Percentiles rank a stretch among this genome's conserved stretches.
Conservation (phyloP, 768 basidiomycete species). For the Asterophora lycoperdoides region DNA sequence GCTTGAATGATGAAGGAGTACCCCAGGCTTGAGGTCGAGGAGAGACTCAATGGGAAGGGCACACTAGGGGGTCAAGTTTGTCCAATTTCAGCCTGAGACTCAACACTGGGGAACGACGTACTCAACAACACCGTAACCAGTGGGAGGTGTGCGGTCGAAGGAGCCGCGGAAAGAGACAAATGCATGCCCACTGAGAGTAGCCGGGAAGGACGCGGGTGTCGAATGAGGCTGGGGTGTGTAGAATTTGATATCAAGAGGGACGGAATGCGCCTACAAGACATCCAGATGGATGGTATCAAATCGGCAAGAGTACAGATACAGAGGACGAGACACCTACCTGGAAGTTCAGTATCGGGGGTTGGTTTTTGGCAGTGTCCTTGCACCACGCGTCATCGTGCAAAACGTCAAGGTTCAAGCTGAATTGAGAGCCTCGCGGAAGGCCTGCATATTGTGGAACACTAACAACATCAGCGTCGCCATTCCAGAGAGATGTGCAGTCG, state of each 20-base stretch:
- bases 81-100: background rate
- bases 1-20: slow-evolving; percentile 37
- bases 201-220: slow-evolving; percentile 23
- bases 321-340: slow-evolving; percentile 25
- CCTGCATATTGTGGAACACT: slow-evolving; percentile 34
- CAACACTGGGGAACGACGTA: slow-evolving; percentile 10
- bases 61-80: slow-evolving; percentile 17
- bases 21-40: slow-evolving; percentile 7
- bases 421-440: slow-evolving; percentile 30
- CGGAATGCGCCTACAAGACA: slow-evolving; percentile 38
- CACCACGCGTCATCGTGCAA: slow-evolving; percentile 32
- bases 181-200: slow-evolving; percentile 27
- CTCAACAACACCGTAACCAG: slow-evolving; percentile 44
- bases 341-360: slow-evolving; percentile 35
- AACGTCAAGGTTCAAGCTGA: slow-evolving; percentile 34
- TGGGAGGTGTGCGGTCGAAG: slow-evolving; percentile 37
- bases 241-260: slow-evolving; percentile 44
- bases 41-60: slow-evolving; percentile 20
- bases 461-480: slow-evolving; percentile 35
- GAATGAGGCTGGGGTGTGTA: slow-evolving; percentile 18
- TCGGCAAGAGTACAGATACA: background rate
- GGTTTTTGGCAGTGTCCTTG: slow-evolving; percentile 28
- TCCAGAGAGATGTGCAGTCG: slow-evolving; percentile 42
- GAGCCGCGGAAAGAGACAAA: slow-evolving; percentile 47
- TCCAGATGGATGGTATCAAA: background rate